Evolutionary conservation across 2,329 filamentous ascomycete species (phyloP).

Genomic region (Ophiostoma piceae): DNA sequence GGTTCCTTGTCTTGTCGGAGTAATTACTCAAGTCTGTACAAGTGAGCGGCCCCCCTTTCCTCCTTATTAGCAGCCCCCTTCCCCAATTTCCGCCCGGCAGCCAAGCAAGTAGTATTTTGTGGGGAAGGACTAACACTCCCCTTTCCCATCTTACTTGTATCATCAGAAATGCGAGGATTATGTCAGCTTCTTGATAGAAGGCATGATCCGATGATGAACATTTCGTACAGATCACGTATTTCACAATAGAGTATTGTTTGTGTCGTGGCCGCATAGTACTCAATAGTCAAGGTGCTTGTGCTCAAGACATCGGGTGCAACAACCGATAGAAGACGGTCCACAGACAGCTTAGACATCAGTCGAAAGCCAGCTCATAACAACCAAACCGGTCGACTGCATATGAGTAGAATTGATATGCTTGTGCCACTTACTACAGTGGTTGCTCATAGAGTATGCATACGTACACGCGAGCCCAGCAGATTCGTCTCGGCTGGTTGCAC

Average conservation of each 20-base stretch:
- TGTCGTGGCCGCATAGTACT: background rate
- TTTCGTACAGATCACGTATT: too few species aligned
- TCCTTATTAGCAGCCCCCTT: background rate
- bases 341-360: background rate
- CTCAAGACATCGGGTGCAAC: background rate
- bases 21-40: background rate
- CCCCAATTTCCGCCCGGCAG: background rate
- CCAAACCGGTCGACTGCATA: background rate
- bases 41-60: background rate
- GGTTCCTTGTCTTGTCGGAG: background rate
- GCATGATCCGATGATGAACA: background rate
- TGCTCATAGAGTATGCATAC: background rate
- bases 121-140: background rate
- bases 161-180: background rate
- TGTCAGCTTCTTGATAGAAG: background rate
- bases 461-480: background rate
- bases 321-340: background rate
- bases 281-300: background rate
- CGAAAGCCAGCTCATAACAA: too few species aligned
- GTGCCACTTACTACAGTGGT: background rate
- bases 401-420: background rate
- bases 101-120: slow-evolving; percentile 4
- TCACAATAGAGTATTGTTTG: too few species aligned
- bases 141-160: background rate
- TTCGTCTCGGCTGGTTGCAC: background rate